Base-by-base conservation (phyloP, 305 asterid genomes). In the Plantago lanceolata region DNA sequence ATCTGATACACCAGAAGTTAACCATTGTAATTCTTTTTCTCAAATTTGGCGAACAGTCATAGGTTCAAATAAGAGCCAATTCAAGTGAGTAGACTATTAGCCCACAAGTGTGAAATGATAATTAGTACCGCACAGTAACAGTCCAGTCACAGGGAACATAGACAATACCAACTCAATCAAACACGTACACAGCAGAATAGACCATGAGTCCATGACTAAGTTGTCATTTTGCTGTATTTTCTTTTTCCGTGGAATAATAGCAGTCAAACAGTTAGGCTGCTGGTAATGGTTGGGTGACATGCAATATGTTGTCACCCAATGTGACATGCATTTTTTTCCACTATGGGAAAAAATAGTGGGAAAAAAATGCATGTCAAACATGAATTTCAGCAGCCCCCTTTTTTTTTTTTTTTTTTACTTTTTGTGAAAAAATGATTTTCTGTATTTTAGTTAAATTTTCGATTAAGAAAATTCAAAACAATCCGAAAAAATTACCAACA, bases 41-140 rank as follows among this genome's bases (percentile, higher is more conserved):
- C n/a, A n/a, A n/a, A n/a, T n/a, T n/a, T n/a, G n/a, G 44, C 0
- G 5, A 31, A 20, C 40, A 54, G 9, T 13, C 31, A 51, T 19
- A 51, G 57, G 15, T 7, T 11, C 44, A 0, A 0, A 2, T 37
- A 8, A 37, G 15, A 37, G 15, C 44, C 44, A 37, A 9, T 26
- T 21, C 40, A 67, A 29, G 20, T 21, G 45, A 29, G 54, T n/a
- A 66, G 37, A 24, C 43, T 65, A 55, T 66, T 48, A 12, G 24
- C 35, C 40, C 55, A 26, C 11, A 58, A 48, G 44, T 29, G 31
- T 33, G 47, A 35, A 18, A 57, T 1, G 26, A 57, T 57, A 33
- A 33, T 33, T 13, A 8, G 48, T 35, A 40, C 14, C 37, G 21
- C 15, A 56, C 29, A 31, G n/a, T 1, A 53, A 24, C 17, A 11